Base-by-base conservation (phyloP, 148 eudicot genomes). In the Heliosperma pusillum region DNA sequence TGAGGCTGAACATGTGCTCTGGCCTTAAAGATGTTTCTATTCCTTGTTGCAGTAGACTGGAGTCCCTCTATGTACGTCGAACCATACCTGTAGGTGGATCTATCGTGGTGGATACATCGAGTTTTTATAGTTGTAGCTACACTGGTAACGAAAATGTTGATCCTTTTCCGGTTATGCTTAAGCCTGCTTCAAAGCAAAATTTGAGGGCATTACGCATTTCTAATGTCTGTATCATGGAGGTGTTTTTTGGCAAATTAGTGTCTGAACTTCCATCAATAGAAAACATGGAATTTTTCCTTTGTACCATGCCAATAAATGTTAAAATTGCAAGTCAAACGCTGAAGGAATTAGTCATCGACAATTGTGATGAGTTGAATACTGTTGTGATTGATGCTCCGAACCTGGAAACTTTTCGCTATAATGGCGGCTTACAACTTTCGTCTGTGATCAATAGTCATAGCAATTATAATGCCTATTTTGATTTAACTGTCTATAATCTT, bases 341-440 rank as follows among this genome's bases (percentile, higher is more conserved):
- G 10, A 13, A 36, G 17, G 68, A 73, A 61, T 61, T 73, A 57
- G 30, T 8, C 15, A 17, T 73, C 25, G 0, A 58, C 13, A 13
- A 40, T 42, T 42, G 76, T 44, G 5, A 20, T 3, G 53, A 40
- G 12, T 42, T 73, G 52, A 13, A 7, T 16, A 10, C 15, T 21
- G 19, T 73, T 21, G 47, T 40, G 10, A 22, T 73, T 44, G 67
- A 59, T n/a, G 21, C 67, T 47, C 76, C 66, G 21, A 21, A 73
- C 9, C 44, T 73, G 25, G 56, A 40, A 5, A 59, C 8, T 0
- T 61, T 73, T 1, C 2, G 68, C 76, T 73, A 73, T 64, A 36
- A 1, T 42, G 76, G 76, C 60, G 68, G 24, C 15, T 56, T 25
- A 24, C 22, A 73, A 19, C 63, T 73, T 36, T 19, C 9, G 1